Percentiles rank a stretch among this genome's conserved stretches.
These are phyloP conservation scores for Lachnellula subtilissima DNA, from an alignment of 2,329 filamentous ascomycete genomes.

Conservation along the genomic window DNA sequence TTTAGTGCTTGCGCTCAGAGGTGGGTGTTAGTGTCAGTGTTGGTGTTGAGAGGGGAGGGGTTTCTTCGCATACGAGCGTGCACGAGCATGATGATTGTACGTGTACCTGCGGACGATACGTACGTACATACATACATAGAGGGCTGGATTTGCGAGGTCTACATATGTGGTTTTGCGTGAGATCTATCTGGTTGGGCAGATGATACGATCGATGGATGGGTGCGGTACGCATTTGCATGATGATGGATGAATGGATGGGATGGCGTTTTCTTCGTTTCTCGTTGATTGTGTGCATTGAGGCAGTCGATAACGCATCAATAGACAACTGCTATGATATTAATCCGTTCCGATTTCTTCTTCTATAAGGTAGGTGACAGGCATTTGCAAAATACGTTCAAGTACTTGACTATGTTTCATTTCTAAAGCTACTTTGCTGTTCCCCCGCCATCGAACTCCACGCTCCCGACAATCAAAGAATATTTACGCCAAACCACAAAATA, in stretches of 20 bases:
- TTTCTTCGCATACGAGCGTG: too few species aligned
- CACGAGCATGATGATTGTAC: too few species aligned
- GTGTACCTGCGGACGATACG: too few species aligned
- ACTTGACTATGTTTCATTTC: not conserved
- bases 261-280: not conserved
- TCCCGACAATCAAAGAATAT: not conserved
- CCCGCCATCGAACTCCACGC: not conserved
- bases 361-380: too few species aligned
- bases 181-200: not conserved
- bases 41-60: not conserved
- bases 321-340: too few species aligned
- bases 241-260: not conserved
- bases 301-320: too few species aligned
- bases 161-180: too few species aligned
- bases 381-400: not conserved
- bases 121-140: too few species aligned
- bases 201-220: not conserved
- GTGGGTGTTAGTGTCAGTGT: constrained; percentile 44
- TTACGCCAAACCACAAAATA: not conserved
- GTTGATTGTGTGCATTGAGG: not conserved
- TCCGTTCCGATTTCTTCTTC: too few species aligned
- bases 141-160: too few species aligned
- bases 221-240: not conserved
- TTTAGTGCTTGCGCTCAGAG: constrained; percentile 88
- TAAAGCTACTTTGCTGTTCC: too few species aligned